Evolutionary conservation across 164 flowering plant species (phyloP).

Genomic region (Saururus chinensis): DNA sequence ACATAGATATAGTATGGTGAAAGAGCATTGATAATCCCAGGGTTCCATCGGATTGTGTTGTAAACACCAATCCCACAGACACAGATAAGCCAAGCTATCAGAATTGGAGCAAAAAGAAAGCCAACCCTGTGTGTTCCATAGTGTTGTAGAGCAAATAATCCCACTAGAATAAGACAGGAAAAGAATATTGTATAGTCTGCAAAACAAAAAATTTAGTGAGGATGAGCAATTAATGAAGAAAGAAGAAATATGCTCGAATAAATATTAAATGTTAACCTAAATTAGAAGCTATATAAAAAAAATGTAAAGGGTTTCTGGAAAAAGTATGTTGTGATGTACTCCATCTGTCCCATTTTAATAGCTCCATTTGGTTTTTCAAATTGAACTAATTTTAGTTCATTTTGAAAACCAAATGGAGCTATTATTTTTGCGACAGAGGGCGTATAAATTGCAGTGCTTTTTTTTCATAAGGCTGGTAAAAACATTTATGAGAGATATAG

Average conservation of each 20-base stretch:
- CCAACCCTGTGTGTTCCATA: constrained; percentile 54
- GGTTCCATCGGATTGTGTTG: constrained; percentile 47
- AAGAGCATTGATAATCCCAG: constrained; percentile 29
- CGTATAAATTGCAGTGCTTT: too few species aligned
- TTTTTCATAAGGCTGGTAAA: not conserved
- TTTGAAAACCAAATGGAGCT: too few species aligned
- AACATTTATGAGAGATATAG: too few species aligned
- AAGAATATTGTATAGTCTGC: constrained; percentile 31
- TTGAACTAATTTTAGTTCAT: too few species aligned
- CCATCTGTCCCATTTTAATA: too few species aligned
- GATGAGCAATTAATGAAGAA: not conserved
- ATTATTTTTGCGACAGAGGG: too few species aligned
- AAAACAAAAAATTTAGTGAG: not conserved
- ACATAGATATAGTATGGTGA: constrained; percentile 44
- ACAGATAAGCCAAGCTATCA: constrained; percentile 52
- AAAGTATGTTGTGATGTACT: too few species aligned
- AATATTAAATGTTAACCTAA: too few species aligned
- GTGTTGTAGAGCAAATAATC: constrained; percentile 55
- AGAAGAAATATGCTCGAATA: too few species aligned
- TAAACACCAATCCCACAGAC: constrained; percentile 50
- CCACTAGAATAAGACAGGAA: constrained; percentile 42
- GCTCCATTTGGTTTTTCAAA: too few species aligned
- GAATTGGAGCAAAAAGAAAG: constrained; percentile 53
- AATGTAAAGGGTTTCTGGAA: too few species aligned
- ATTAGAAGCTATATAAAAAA: too few species aligned